Base-by-base conservation (phyloP, 176 grass and related monocot genomes). In the Oryza glumipatula region DNA sequence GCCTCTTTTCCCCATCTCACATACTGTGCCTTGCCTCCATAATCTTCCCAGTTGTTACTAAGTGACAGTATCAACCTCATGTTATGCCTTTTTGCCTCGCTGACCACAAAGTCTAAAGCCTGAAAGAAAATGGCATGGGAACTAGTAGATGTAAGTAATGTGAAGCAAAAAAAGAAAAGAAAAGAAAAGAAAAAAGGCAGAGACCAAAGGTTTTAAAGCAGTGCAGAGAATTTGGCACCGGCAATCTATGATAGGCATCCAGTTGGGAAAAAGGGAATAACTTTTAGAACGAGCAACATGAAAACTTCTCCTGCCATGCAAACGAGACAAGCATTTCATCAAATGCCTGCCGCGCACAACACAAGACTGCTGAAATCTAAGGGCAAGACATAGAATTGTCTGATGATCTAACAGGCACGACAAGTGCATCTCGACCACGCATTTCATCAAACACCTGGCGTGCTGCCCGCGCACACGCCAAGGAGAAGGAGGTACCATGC, bases 1-100 rank as follows among this genome's bases (percentile, higher is more conserved):
- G 85, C 88, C 33, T 85, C 80, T 43, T 87, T 74, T 41, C 84
- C 93, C 91, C 93, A 90, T 44, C 84, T 82, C 10, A 92, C 80
- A 36, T 98, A 92, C 22, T 92, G 93, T n/a, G 91, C 74, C 78
- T 93, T 95, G 11, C 91, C 96, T 35, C 95, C 92, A 33, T 98
- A 95, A 61, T 95, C 91, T 24, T 83, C 48, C 91, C 95, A 98
- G 79, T 92, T 86, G 11, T 90, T 93, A 71, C 88, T 88, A 1
- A 95, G 68, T 46, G 88, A 82, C 2, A 95, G 72, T 61, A 94
- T 86, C 44, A 94, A 63, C 67, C 90, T 83, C 58, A 82, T 61
- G 15, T 56, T 76, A 28, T 93, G 79, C 46, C 74, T 91, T 74
- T 80, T 92, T 41, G 93, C 95, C 83, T 98, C 91, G 17, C 82